Percentiles rank a stretch among this genome's conserved stretches.
phyloP scores from a whole-genome alignment of 441 rosid genomes.

The Populus hybrid region DNA sequence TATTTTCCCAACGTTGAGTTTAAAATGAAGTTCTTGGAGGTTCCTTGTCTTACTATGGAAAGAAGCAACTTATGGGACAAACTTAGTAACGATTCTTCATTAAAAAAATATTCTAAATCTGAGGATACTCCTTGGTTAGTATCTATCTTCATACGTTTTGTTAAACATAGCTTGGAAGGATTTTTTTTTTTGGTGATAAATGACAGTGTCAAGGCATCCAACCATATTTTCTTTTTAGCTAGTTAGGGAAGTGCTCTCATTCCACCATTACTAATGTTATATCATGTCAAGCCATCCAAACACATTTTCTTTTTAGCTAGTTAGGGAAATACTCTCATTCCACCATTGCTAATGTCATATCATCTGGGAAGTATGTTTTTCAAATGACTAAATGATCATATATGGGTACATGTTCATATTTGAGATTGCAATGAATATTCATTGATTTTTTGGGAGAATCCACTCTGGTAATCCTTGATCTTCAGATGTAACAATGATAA shows the following conservation, averaged over 20 bases:
- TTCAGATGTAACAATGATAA: neutral
- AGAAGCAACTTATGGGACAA: neutral
- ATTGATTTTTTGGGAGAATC: neutral
- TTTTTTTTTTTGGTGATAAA: neutral
- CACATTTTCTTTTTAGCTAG: neutral
- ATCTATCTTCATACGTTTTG: neutral
- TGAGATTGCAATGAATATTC: neutral
- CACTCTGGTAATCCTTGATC: neutral
- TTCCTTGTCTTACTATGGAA: neutral
- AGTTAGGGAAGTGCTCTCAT: neutral
- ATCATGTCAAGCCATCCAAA: neutral
- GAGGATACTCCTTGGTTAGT: neutral
- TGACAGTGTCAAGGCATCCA: neutral
- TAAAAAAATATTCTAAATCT: neutral
- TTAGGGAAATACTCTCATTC: neutral
- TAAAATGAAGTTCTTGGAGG: neutral
- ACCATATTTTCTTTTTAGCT: neutral
- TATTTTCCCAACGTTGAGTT: conserved; percentile 2
- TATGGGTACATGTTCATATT: neutral
- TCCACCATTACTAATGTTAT: neutral
- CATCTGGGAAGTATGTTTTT: neutral
- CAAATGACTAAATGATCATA: neutral
- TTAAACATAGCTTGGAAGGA: neutral
- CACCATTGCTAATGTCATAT: neutral
- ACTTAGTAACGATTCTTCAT: neutral